These are phyloP conservation scores for Pichia deserticola DNA, from an alignment of 805 yeast species.

Conservation along the genomic window DNA sequence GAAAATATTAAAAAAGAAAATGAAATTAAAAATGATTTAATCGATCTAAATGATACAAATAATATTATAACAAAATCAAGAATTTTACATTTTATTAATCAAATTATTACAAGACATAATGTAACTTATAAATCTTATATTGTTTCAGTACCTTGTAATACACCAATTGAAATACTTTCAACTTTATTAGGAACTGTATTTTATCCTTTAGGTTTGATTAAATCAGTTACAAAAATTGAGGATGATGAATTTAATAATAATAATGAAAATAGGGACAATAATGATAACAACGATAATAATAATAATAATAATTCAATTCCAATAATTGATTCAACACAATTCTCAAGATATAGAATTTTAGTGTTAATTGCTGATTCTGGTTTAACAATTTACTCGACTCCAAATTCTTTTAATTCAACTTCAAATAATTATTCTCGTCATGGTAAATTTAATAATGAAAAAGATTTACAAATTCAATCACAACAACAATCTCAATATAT, in stretches of 20 bases:
- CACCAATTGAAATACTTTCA: not conserved
- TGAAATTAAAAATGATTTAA: too few relatives aligned
- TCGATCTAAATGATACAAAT: not conserved
- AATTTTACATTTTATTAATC: slow-evolving; percentile 11
- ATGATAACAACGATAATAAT: not conserved
- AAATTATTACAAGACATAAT: slow-evolving; percentile 11
- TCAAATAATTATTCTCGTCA: not conserved
- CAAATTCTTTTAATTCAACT: not conserved
- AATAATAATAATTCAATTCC: not conserved
- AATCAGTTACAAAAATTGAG: not conserved
- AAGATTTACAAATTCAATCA: not conserved
- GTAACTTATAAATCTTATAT: slow-evolving; percentile 5
- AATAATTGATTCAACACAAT: not conserved
- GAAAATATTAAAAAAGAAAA: not conserved
- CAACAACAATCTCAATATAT: not conserved
- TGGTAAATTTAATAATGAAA: not conserved
- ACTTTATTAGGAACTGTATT: slow-evolving; percentile 5
- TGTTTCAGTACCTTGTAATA: slow-evolving; percentile 5
- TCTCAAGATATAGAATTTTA: not conserved
- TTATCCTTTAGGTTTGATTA: slow-evolving; percentile 8
- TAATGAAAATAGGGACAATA: too few relatives aligned
- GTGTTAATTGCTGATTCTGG: not conserved
- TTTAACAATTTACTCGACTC: not conserved
- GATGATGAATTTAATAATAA: not conserved
- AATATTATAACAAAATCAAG: slow-evolving; percentile 5